Evolutionary conservation across 2,329 filamentous ascomycete genomes (phyloP).

Genomic region (Aspergillus proliferans): DNA sequence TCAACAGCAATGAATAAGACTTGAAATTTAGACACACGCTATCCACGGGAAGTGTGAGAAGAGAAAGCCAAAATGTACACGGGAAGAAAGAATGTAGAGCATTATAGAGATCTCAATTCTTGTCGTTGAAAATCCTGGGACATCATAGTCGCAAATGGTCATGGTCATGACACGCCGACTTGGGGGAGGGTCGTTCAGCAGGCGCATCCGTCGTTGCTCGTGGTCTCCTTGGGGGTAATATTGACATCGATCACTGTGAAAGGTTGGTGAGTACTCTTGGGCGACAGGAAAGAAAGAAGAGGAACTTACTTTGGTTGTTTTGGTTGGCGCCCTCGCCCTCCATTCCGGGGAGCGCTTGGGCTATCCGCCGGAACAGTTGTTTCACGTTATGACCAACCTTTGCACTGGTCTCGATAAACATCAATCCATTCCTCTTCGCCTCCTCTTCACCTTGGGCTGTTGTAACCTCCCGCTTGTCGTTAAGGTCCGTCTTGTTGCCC

Average conservation of each 20-base stretch:
- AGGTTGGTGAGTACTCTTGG: constrained; percentile 18
- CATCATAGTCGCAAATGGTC: constrained; percentile 6
- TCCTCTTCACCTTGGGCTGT: constrained; percentile 95
- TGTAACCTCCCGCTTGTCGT: constrained; percentile 96
- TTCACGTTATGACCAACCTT: constrained; percentile 99
- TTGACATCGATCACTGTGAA: constrained; percentile 86
- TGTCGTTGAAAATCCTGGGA: constrained; percentile 18
- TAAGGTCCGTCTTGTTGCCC: constrained; percentile 98
- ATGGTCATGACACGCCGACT: constrained; percentile 6
- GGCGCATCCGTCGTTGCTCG: constrained; percentile 67
- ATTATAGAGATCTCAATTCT: constrained; percentile 31
- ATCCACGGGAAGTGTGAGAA: constrained; percentile 23
- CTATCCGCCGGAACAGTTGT: constrained; percentile 94
- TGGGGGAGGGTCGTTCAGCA: constrained; percentile 42
- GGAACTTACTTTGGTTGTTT: constrained; percentile 68
- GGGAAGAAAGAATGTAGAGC: constrained; percentile 24
- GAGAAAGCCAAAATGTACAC: constrained; percentile 32
- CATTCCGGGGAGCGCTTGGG: constrained; percentile 95
- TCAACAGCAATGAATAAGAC: constrained; percentile 1
- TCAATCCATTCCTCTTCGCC: constrained; percentile 93
- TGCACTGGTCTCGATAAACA: constrained; percentile 98
- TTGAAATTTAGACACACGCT: constrained; percentile 26
- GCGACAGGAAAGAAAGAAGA: neutral
- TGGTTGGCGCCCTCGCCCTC: constrained; percentile 78
- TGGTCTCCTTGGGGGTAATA: constrained; percentile 62